Percentiles rank a stretch among this genome's conserved stretches.
phyloP scores from a whole-genome alignment of 1,284 basidiomycete species.

The Microbotryum lychnidis-dioicae region DNA sequence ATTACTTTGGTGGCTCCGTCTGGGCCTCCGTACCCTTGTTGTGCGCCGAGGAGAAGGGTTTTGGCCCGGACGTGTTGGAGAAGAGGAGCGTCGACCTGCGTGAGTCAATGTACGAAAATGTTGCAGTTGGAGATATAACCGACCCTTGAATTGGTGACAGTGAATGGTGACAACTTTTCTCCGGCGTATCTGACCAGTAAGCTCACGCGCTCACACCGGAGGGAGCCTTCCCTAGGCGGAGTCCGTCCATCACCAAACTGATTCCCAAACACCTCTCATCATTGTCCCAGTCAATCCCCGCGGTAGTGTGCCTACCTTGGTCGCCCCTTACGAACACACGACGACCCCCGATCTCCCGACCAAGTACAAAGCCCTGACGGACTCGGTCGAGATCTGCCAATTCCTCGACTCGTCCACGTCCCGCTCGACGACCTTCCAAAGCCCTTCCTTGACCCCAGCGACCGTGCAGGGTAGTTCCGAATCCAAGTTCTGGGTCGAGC shows the following conservation, averaged over 20 bases:
- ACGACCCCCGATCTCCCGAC: constrained; percentile 27
- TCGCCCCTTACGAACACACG: constrained; percentile 32
- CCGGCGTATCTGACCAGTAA: constrained; percentile 42
- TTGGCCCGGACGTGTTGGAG: constrained; percentile 38
- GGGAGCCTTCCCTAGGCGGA: no score
- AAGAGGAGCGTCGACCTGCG: constrained; percentile 41
- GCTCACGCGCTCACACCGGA: neutral
- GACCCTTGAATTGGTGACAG: constrained; percentile 25
- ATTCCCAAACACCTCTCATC: neutral
- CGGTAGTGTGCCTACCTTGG: constrained; percentile 23
- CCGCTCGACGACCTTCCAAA: constrained; percentile 12
- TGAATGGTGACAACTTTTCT: constrained; percentile 45
- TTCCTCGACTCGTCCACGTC: constrained; percentile 30
- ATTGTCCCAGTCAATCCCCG: neutral
- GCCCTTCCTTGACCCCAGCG: constrained; percentile 30
- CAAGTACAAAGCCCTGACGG: constrained; percentile 30
- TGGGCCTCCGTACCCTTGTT: constrained; percentile 42
- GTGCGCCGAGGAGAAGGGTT: constrained; percentile 43
- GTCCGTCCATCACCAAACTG: neutral
- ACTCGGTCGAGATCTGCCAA: constrained; percentile 19
- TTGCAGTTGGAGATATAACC: no score
- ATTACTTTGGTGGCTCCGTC: constrained; percentile 34
- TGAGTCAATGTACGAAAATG: constrained; percentile 20
- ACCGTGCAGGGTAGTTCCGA: constrained; percentile 23
- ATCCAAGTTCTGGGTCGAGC: constrained; percentile 24